phyloP scores from a whole-genome alignment of 1,139 yeast genomes.

The Geotrichum armillariae region DNA sequence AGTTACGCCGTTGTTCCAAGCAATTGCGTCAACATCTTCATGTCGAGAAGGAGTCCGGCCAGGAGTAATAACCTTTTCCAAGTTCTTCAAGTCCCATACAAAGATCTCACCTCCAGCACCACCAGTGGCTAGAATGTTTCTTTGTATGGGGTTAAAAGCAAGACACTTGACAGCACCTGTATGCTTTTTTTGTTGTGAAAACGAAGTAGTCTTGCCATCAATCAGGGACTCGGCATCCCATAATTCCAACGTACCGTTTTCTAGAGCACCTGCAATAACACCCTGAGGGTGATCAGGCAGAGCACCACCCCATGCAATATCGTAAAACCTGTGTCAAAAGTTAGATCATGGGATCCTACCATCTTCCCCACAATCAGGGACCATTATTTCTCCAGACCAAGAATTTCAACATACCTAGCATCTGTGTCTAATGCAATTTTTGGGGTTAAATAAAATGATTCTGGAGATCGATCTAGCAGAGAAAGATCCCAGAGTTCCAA shows the following conservation, averaged over 20 bases:
- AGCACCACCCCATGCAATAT: constrained; percentile 82
- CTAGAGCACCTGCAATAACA: constrained; percentile 85
- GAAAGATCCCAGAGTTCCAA: constrained; percentile 80
- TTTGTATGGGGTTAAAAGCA: constrained; percentile 74
- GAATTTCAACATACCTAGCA: constrained; percentile 32
- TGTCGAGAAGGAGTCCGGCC: constrained; percentile 75
- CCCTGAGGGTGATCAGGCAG: constrained; percentile 56
- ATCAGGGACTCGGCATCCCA: constrained; percentile 57
- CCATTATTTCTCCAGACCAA: no score
- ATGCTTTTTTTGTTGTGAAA: constrained; percentile 54
- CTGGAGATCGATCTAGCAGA: constrained; percentile 44
- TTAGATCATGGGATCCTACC: no score
- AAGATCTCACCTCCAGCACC: constrained; percentile 84
- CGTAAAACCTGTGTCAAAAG: constrained; percentile 55
- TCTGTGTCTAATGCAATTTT: constrained; percentile 56
- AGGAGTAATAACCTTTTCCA: constrained; percentile 64
- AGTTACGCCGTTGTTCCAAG: constrained; percentile 86
- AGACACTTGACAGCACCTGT: constrained; percentile 70
- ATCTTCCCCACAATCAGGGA: no score
- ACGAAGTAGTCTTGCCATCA: constrained; percentile 26
- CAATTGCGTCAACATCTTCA: constrained; percentile 77
- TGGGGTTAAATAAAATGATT: constrained; percentile 45
- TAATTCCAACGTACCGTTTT: constrained; percentile 74
- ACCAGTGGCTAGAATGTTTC: constrained; percentile 77
- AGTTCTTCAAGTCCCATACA: constrained; percentile 78